A percentile compares a stretch with the other conserved stretches of the same genome.
These are phyloP conservation scores for Lumnitzera littorea DNA, from an alignment of 345 rosid species.

Conservation along the genomic window DNA sequence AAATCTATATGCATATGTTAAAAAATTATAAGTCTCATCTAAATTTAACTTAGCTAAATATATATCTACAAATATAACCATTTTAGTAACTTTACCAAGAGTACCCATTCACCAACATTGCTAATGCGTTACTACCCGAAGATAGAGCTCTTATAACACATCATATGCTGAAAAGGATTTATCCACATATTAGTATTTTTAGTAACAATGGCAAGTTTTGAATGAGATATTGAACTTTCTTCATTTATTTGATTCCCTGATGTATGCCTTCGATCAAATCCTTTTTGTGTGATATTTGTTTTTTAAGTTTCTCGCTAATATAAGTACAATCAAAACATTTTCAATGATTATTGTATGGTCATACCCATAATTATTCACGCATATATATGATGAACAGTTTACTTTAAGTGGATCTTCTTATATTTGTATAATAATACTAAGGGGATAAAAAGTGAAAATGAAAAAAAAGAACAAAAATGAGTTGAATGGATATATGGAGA, in stretches of 20 bases:
- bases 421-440: too few relatives aligned
- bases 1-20: constrained; percentile 87
- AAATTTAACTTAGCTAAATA: constrained; percentile 85
- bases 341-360: constrained; percentile 69
- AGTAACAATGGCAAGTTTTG: constrained; percentile 74
- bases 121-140: constrained; percentile 79
- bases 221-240: constrained; percentile 93
- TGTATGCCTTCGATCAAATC: constrained; percentile 76
- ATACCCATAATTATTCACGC: too few relatives aligned
- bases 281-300: constrained; percentile 33
- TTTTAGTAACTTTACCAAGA: constrained; percentile 92
- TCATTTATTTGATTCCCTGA: constrained; percentile 93
- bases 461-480: too few relatives aligned
- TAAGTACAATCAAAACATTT: constrained; percentile 67
- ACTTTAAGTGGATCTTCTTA: too few relatives aligned
- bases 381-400: too few relatives aligned
- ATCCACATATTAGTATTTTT: constrained; percentile 95
- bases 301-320: constrained; percentile 53
- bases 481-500: too few relatives aligned
- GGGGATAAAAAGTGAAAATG: too few relatives aligned
- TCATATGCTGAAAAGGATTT: constrained; percentile 96
- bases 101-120: constrained; percentile 94
- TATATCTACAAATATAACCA: constrained; percentile 89
- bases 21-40: constrained; percentile 87
- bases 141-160: constrained; percentile 89